Base-by-base conservation (phyloP, 106 monocot genomes). In the Narthecium ossifragum region DNA sequence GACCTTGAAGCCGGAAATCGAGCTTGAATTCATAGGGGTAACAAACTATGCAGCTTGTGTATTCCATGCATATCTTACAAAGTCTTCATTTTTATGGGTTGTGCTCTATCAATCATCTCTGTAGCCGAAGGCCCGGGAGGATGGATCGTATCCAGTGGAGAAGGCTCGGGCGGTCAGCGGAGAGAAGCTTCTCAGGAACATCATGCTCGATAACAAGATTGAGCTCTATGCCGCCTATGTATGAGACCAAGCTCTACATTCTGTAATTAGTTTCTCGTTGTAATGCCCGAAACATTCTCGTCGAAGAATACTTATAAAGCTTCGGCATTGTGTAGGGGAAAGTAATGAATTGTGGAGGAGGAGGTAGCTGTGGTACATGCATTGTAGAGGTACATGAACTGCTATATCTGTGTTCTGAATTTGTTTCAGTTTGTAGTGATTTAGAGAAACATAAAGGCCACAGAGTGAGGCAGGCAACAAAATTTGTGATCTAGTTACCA, bases 301-400 rank as follows among this genome's bases (percentile, higher is more conserved):
- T n/a, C n/a, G n/a, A n/a, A n/a, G n/a, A n/a, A n/a, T n/a, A n/a
- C n/a, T n/a, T 37, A 37, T 37, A 37, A 37, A 17, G 43, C 18
- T 7, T 4, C 14, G 14, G 14, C 10, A 18, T 50, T 60, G 1
- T 34, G 26, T 67, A 94, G 93, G 94, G 90, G 1, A 94, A 94
- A 48, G 69, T 81, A 32, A 90, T 94, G 94, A 89, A 94, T 65
- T 94, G 94, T 39, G 90, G 94, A 5, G 94, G 94, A 21, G 86
- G 82, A 22, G 90, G 94, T 46, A 94, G 85, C 62, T 90, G 94
- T 34, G 90, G 94, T 9, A 90, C 94, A 21, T 94, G 90, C 80
- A 94, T 94, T 66, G 90, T 94, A 8, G 83, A 94, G 94, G 94
- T 94, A 73, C 13, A 48, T 21, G 22, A 34, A 36, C 12, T 26